Percentiles rank a stretch among this genome's conserved stretches.
Evolutionary conservation across 352 stramenopile species (phyloP).

Genomic region (Halophytophthora batemanensis): DNA sequence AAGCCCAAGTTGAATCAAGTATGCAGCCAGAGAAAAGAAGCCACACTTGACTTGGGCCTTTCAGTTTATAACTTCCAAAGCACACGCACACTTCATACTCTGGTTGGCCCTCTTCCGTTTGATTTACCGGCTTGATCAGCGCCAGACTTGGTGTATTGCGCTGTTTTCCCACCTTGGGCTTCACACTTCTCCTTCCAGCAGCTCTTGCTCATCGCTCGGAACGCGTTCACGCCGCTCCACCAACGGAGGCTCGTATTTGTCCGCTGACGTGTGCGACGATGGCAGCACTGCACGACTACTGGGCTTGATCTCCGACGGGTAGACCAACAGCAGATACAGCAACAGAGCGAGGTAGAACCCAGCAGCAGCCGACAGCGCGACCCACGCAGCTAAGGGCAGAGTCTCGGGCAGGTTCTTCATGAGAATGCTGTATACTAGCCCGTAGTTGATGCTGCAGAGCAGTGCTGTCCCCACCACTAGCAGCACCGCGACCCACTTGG

Average conservation of each 20-base stretch:
- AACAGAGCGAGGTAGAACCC: slow-evolving; percentile 41
- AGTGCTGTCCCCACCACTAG: slow-evolving; percentile 41
- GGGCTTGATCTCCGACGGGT: slow-evolving; percentile 27
- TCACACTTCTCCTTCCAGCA: slow-evolving; percentile 3
- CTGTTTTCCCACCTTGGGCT: background rate
- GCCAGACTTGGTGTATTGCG: no score
- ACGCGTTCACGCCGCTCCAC: slow-evolving; percentile 2
- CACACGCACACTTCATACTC: no score
- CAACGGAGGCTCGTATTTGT: background rate
- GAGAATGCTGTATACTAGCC: slow-evolving; percentile 53
- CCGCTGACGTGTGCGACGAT: background rate
- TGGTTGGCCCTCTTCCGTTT: no score
- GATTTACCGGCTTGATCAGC: no score
- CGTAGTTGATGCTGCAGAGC: slow-evolving; percentile 63
- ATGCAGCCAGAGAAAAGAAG: no score
- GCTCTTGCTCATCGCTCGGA: slow-evolving; percentile 9
- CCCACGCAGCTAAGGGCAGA: slow-evolving; percentile 18
- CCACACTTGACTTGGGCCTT: no score
- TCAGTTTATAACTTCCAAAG: no score
- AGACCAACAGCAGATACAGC: slow-evolving; percentile 54
- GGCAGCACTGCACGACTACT: slow-evolving; percentile 1
- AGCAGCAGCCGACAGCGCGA: slow-evolving; percentile 13
- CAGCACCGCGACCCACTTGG: slow-evolving; percentile 25
- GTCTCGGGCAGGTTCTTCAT: slow-evolving; percentile 30
- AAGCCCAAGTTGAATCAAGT: slow-evolving; percentile 3